Evolutionary conservation across 306 rosid species (phyloP).

Genomic region (Fagus sylvatica): DNA sequence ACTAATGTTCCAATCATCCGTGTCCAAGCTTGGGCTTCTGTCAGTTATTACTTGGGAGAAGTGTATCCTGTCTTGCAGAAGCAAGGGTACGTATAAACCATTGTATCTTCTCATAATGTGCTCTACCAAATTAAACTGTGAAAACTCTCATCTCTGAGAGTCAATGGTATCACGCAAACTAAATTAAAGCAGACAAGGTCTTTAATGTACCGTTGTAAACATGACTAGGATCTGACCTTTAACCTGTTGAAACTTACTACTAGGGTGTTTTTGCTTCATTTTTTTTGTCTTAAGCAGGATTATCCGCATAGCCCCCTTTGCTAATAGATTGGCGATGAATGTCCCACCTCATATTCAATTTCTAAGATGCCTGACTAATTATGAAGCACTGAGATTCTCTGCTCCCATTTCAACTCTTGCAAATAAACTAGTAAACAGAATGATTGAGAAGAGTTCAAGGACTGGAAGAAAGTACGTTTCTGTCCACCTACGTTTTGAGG

Average conservation of each 20-base stretch:
- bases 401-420: slow-evolving; percentile 70
- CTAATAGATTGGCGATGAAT: slow-evolving; percentile 92
- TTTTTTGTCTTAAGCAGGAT: slow-evolving; percentile 54
- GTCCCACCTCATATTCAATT: slow-evolving; percentile 85
- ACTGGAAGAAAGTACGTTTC: slow-evolving; percentile 78
- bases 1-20: slow-evolving; percentile 65
- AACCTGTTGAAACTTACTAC: slow-evolving; percentile 17
- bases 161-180: not conserved
- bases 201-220: not conserved
- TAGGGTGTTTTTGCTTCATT: slow-evolving; percentile 6
- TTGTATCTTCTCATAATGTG: slow-evolving; percentile 15
- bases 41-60: slow-evolving; percentile 67
- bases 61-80: slow-evolving; percentile 77
- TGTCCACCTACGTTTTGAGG: slow-evolving; percentile 95
- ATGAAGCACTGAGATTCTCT: slow-evolving; percentile 83
- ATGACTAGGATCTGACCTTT: not conserved
- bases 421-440: slow-evolving; percentile 59
- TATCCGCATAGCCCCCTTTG: slow-evolving; percentile 84
- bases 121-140: not conserved
- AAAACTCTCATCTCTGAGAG: not conserved
- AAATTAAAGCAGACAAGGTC: not conserved
- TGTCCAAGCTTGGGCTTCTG: slow-evolving; percentile 90
- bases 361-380: slow-evolving; percentile 90
- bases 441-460: slow-evolving; percentile 74
- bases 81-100: slow-evolving; percentile 63